Percentiles rank a stretch among this genome's conserved stretches.
These are phyloP conservation scores for Leonotis leonurus DNA, from an alignment of 257 asterid species.

Conservation along the genomic window DNA sequence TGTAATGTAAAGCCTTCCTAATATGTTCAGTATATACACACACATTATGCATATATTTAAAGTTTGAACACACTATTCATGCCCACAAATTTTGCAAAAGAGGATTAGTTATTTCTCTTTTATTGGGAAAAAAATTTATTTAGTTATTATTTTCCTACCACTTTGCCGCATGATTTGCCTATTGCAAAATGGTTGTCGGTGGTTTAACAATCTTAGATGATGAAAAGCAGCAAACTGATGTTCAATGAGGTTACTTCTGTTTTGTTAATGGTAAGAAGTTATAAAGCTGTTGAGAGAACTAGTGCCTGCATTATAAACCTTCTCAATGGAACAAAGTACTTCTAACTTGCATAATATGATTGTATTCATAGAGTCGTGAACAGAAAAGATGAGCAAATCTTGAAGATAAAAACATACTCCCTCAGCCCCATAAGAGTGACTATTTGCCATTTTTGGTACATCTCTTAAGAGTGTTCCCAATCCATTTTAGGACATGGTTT, in stretches of 20 bases:
- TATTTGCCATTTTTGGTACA: too few relatives aligned
- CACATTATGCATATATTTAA: not conserved
- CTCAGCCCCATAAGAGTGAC: too few relatives aligned
- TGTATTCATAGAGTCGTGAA: not conserved
- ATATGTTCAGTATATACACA: not conserved
- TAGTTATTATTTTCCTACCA: not conserved
- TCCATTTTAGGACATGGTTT: too few relatives aligned
- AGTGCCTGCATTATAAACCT: not conserved
- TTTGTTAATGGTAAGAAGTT: not conserved
- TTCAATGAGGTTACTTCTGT: not conserved
- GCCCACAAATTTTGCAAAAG: not conserved
- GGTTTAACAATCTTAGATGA: not conserved
- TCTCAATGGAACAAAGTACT: not conserved
- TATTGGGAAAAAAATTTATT: not conserved
- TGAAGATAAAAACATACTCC: not conserved
- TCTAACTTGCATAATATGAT: not conserved
- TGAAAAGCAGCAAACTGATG: not conserved
- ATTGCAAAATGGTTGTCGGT: not conserved
- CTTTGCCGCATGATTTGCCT: not conserved
- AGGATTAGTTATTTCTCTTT: not conserved
- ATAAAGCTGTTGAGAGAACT: not conserved
- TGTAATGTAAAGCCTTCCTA: conserved; percentile 5
- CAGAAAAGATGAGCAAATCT: conserved; percentile 1
- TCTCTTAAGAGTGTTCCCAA: too few relatives aligned
- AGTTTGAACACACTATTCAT: not conserved